Evolutionary conservation across 1,284 basidiomycete genomes (phyloP), one percentile per base, ranked within the genome.

Genomic region (Entoloma clypeatum): DNA sequence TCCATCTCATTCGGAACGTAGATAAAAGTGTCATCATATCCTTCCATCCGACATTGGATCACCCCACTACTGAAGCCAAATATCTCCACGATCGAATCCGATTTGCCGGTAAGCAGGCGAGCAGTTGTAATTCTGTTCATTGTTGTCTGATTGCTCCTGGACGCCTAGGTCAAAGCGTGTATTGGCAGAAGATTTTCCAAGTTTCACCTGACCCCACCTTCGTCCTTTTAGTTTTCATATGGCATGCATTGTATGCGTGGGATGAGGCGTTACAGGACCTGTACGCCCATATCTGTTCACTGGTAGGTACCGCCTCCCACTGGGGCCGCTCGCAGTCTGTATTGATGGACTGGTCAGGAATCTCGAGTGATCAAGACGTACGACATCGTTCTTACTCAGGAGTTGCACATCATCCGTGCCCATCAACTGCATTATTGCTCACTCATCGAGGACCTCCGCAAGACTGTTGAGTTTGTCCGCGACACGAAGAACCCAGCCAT

Each of bases 191-290:
- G 24, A 67, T 72, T 7, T 72, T 74, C 31, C 28, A 46, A 7
- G 55, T 50, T 2, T 68, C 70, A 0, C 58, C 58, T 3, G 74
- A 76, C 39, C 72, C 74, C 4, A 76, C 74, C 0, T 69, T 74
- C 31, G 47, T 74, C 2, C 57, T 74, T 17, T 44, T 76, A 6
- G 63, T 64, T 13, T 63, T 67, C 39, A 54, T 75, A 24, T 76
- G 74, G 74, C 69, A 75, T 48, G 65, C 71, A 1, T 51, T 76
- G 39, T 77, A 75, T 48, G 62, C 72, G 1, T 76, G 74, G 74
- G 75, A 77, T 41, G 71, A 74, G 47, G 59, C 70, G 4, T 55
- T 74, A n/a, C 72, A 74, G 44, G 44, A 51, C 5, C 53, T 76
- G n/a, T 69, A 68, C 38, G 41, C 62, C 39, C n/a, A n/a, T n/a